These are phyloP conservation scores for Hansenula lynferdii DNA, from an alignment of 1,139 yeast species.

Conservation along the genomic window DNA sequence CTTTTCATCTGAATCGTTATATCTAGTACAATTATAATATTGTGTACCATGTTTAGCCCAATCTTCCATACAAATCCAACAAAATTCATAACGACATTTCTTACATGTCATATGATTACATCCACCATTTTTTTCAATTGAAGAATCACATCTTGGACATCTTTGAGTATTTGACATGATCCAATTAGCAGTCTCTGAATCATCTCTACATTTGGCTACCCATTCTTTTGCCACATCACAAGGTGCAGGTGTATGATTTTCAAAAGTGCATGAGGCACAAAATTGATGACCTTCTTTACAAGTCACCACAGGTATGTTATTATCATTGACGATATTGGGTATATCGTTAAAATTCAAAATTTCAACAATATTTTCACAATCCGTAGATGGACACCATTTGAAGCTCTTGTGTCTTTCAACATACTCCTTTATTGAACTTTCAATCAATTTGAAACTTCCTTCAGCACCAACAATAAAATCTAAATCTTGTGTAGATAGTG, in stretches of 20 bases:
- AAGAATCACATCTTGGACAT: slow-evolving; percentile 55
- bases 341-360: slow-evolving; percentile 31
- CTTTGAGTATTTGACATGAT: slow-evolving; percentile 80
- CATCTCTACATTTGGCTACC: slow-evolving; percentile 80
- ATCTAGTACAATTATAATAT: slow-evolving; percentile 66
- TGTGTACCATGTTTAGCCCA: slow-evolving; percentile 73
- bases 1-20: slow-evolving; percentile 35
- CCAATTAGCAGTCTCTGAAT: slow-evolving; percentile 89
- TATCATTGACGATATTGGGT: slow-evolving; percentile 26
- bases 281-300: slow-evolving; percentile 69
- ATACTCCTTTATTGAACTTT: slow-evolving; percentile 39
- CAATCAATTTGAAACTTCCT: slow-evolving; percentile 25
- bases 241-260: slow-evolving; percentile 81
- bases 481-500: slow-evolving; percentile 28
- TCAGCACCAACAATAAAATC: slow-evolving; percentile 29
- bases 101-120: slow-evolving; percentile 94
- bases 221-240: slow-evolving; percentile 68
- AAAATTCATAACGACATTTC: slow-evolving; percentile 73
- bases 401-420: slow-evolving; percentile 49
- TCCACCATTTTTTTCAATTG: slow-evolving; percentile 84
- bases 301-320: slow-evolving; percentile 57
- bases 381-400: slow-evolving; percentile 85
- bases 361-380: slow-evolving; percentile 63
- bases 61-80: slow-evolving; percentile 85
- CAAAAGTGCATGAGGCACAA: slow-evolving; percentile 73